Evolutionary conservation across 2,329 filamentous ascomycete species (phyloP).

Genomic region (Tolypocladium inflatum): DNA sequence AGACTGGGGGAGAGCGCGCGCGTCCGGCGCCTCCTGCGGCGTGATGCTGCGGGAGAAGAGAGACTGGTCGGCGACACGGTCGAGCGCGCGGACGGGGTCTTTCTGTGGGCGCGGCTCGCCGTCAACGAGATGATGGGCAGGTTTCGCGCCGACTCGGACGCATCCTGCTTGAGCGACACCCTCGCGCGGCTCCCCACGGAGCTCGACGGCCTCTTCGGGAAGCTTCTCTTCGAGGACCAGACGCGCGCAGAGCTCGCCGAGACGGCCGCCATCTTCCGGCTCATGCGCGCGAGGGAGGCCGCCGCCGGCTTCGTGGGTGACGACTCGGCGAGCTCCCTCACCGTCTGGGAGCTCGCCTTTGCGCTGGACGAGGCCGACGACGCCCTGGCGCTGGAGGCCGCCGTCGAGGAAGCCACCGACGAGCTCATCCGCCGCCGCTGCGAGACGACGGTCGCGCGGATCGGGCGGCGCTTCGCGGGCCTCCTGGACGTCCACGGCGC

Average conservation of each 20-base stretch:
- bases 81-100: conserved; percentile 19
- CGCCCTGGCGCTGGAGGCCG: conserved; percentile 2
- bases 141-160: neutral
- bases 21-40: conserved; percentile 5
- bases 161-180: neutral
- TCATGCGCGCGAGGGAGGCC: conserved; percentile 19
- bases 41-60: neutral
- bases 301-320: conserved; percentile 22
- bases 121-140: conserved; percentile 16
- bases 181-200: conserved; percentile 13
- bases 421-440: conserved; percentile 10
- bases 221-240: conserved; percentile 19
- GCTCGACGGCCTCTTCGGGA: conserved; percentile 18
- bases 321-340: conserved; percentile 18
- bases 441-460: conserved; percentile 3
- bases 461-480: conserved; percentile 13
- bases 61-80: conserved; percentile 9
- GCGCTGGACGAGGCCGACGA: conserved; percentile 13
- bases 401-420: conserved; percentile 12
- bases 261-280: conserved; percentile 16
- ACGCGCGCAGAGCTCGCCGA: conserved; percentile 6
- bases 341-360: conserved; percentile 24
- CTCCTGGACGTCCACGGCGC: conserved; percentile 16
- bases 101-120: conserved; percentile 22
- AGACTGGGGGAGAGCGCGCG: conserved; percentile 6